Evolutionary conservation across 768 basidiomycete genomes (phyloP), one percentile per base, ranked within the genome.

Genomic region (Tylopilus rubrobrunneus): DNA sequence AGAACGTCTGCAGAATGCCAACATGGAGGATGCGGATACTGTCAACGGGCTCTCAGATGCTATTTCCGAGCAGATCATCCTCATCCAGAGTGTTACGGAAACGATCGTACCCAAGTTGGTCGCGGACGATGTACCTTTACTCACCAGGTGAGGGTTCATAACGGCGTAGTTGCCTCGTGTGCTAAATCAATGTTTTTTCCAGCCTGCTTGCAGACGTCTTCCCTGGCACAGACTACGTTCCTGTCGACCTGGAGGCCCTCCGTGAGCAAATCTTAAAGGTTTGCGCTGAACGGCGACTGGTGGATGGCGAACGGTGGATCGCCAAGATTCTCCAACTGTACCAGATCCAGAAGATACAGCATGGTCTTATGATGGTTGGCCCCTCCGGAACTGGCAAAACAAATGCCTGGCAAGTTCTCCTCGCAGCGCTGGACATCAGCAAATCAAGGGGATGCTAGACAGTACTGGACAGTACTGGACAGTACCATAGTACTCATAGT

Each of bases 361-460:
- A 99, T 71, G 97, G 97, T 72, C 78, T 99, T 40, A 98, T 99
- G 97, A 97, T 99, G 93, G 97, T 99, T 28, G 96, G 97, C 1
- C 87, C 97, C 1, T 98, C 97, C 11, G 97, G 96, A 27, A 93
- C 83, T 45, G 97, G 97, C 29, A 99, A 99, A 73, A 96, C 90
- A 2, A 90, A 94, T 59, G 95, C 97, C 0, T 98, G 97, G 97
- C 88, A 88, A 63, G 92, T 98, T 41, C 78, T 99, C 4, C 79
- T 98, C 25, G 82, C 86, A 8, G 96, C 97, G 1, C 76, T 98
- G 47, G 92, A n/a, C n/a, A n/a, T n/a, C n/a, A n/a, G n/a, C n/a
- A n/a, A n/a, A n/a, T n/a, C n/a, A n/a, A n/a, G n/a, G n/a, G n/a
- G n/a, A n/a, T n/a, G n/a, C n/a, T n/a, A n/a, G n/a, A n/a, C n/a